These are phyloP conservation scores for Skeletonema tropicum DNA, from an alignment of 108 stramenopile species.

Conservation along the genomic window DNA sequence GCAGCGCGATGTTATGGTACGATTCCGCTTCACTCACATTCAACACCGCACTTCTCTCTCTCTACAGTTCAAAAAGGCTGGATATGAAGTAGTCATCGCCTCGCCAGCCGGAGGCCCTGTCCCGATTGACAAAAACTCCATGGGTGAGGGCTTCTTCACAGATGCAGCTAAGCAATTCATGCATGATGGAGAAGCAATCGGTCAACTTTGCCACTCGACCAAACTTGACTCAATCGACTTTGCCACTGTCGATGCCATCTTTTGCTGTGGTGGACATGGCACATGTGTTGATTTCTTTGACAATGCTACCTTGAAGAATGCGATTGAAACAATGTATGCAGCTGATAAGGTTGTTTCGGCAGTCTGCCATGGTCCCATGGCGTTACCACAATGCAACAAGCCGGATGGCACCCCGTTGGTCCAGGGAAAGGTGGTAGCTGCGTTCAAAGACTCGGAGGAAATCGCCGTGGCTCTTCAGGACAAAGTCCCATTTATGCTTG, in stretches of 20 bases:
- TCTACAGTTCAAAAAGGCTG: conserved; percentile 55
- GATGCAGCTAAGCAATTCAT: conserved; percentile 74
- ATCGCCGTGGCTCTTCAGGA: conserved; percentile 58
- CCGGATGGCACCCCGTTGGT: conserved; percentile 72
- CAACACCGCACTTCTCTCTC: not conserved
- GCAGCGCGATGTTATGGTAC: too few species aligned
- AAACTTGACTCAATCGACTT: conserved; percentile 57
- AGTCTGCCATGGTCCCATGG: conserved; percentile 82
- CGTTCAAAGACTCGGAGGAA: conserved; percentile 82
- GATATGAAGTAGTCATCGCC: conserved; percentile 70
- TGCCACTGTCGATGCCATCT: conserved; percentile 66
- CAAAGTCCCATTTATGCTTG: conserved; percentile 73
- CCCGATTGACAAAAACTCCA: conserved; percentile 64
- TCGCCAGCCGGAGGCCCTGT: conserved; percentile 65
- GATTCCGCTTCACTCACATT: too few species aligned
- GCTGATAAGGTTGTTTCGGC: conserved; percentile 71
- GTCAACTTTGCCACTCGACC: conserved; percentile 52
- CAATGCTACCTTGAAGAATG: conserved; percentile 55
- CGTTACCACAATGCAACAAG: conserved; percentile 64
- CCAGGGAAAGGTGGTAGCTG: conserved; percentile 66
- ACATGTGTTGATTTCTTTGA: conserved; percentile 67
- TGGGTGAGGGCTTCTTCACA: conserved; percentile 59
- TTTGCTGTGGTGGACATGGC: conserved; percentile 77
- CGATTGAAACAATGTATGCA: conserved; percentile 64
- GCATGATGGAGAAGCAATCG: conserved; percentile 72